phyloP scores from a whole-genome alignment of 257 asterid genomes.

The Penstemon eatonii region DNA sequence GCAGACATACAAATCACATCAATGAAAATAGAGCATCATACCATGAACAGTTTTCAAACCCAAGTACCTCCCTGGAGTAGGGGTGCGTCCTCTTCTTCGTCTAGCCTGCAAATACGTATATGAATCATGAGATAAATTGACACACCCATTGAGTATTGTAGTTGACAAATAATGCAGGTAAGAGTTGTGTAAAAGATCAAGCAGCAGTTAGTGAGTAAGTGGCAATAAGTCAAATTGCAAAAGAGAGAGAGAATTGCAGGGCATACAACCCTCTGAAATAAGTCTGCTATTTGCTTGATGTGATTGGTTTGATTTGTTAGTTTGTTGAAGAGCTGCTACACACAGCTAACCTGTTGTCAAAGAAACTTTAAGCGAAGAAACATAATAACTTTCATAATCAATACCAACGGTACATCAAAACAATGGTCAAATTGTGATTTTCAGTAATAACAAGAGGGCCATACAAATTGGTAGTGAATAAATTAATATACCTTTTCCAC shows the following conservation, averaged over 20 bases:
- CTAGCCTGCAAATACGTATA: slow-evolving; percentile 55
- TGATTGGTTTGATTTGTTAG: slow-evolving; percentile 70
- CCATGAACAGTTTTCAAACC: slow-evolving; percentile 63
- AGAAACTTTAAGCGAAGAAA: slow-evolving; percentile 63
- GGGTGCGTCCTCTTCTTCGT: slow-evolving; percentile 87
- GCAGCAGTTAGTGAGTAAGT: slow-evolving; percentile 11
- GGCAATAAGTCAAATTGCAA: slow-evolving; percentile 22
- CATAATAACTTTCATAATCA: slow-evolving; percentile 41
- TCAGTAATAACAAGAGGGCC: neutral
- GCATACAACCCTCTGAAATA: slow-evolving; percentile 85
- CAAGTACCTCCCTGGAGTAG: slow-evolving; percentile 87
- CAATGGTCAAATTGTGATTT: neutral
- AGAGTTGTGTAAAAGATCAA: neutral
- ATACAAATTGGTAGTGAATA: neutral
- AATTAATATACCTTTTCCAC: slow-evolving; percentile 74
- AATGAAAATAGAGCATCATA: slow-evolving; percentile 30
- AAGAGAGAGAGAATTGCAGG: slow-evolving; percentile 65
- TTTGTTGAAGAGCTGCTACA: slow-evolving; percentile 98
- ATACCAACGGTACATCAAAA: slow-evolving; percentile 4
- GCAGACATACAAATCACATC: neutral
- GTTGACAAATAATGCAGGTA: neutral
- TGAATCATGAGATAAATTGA: slow-evolving; percentile 6
- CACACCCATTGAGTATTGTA: neutral
- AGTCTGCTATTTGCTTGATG: slow-evolving; percentile 74
- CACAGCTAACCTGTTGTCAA: slow-evolving; percentile 86